These are phyloP conservation scores for Euryodendron excelsum DNA, from an alignment of 148 eudicot species.

Conservation along the genomic window DNA sequence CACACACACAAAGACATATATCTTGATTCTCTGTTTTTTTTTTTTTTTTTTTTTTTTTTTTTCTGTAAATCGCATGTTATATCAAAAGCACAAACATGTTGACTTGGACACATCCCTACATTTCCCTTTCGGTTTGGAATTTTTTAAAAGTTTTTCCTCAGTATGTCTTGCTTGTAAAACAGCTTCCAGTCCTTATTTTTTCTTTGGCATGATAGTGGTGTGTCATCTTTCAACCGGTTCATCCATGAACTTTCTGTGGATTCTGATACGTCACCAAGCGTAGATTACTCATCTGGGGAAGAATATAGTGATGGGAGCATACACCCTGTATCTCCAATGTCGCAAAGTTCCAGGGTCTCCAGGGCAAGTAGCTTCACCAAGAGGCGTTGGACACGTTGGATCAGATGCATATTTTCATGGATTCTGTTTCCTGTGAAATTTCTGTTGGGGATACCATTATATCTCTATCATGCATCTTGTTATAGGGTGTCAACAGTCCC, in stretches of 20 bases:
- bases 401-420: constrained; percentile 54
- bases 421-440: constrained; percentile 60
- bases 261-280: constrained; percentile 74
- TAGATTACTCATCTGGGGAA: constrained; percentile 57
- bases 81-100: too few species aligned
- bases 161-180: not conserved
- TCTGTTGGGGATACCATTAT: constrained; percentile 57
- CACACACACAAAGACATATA: too few species aligned
- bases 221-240: constrained; percentile 92
- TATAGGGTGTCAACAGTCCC: constrained; percentile 33
- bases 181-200: not conserved
- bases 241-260: constrained; percentile 84
- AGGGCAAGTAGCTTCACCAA: constrained; percentile 54
- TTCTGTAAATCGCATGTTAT: too few species aligned
- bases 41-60: too few species aligned
- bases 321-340: constrained; percentile 60
- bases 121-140: too few species aligned
- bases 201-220: constrained; percentile 64
- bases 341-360: constrained; percentile 63
- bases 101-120: too few species aligned
- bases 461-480: constrained; percentile 39
- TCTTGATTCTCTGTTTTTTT: too few species aligned
- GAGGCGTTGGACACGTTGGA: constrained; percentile 46
- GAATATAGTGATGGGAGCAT: constrained; percentile 55
- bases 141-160: not conserved